Conservation (phyloP, 129 eudicot species). For the Arctium minus region DNA sequence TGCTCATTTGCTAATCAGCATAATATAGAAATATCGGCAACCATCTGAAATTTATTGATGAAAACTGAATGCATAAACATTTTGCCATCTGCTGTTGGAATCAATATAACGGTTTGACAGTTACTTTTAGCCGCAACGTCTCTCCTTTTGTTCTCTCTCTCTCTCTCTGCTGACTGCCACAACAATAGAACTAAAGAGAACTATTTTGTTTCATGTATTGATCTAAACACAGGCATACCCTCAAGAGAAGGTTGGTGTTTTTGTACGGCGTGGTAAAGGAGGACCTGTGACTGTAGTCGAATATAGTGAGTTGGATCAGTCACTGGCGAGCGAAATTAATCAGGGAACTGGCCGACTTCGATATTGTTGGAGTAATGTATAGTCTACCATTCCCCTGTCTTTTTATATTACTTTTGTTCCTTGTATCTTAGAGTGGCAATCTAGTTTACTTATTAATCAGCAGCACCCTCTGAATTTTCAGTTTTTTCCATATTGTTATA, state of each 20-base stretch:
- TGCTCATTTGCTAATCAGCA: not conserved
- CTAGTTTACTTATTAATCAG: not conserved
- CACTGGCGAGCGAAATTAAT: conserved; percentile 82
- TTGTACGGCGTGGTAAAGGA: conserved; percentile 94
- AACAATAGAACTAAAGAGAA: not conserved
- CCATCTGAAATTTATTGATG: not conserved
- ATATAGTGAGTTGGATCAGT: conserved; percentile 88
- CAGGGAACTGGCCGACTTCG: conserved; percentile 97
- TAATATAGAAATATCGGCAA: not conserved
- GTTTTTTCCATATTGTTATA: not conserved
- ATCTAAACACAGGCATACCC: conserved; percentile 74
- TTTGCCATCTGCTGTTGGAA: not conserved
- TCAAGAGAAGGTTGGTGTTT: conserved; percentile 98
- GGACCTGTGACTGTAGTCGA: conserved; percentile 98
- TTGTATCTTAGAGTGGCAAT: not conserved
- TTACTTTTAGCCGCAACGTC: not conserved
- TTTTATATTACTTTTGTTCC: not conserved
- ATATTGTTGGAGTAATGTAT: conserved; percentile 98
- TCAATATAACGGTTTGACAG: not conserved
- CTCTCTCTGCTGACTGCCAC: not conserved
- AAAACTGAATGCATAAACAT: not conserved
- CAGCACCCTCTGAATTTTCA: not conserved
- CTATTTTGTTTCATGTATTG: not conserved
- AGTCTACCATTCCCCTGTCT: conserved; percentile 6
- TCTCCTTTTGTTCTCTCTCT: not conserved